phyloP scores from a whole-genome alignment of 1,284 basidiomycete genomes.

The Spongispora temasekensis region DNA sequence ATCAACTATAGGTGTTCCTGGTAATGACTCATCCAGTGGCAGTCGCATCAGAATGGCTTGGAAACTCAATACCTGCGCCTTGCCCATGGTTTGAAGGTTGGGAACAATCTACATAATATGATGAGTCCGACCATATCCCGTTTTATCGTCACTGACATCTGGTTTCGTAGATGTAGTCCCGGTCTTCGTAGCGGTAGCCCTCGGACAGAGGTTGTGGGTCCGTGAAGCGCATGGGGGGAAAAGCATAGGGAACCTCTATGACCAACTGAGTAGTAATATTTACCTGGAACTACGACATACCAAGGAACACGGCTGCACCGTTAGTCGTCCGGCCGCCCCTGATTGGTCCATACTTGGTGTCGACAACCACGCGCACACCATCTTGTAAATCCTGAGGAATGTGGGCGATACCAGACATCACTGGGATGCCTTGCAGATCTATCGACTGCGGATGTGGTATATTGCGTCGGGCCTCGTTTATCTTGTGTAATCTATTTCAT shows the following conservation, averaged over 20 bases:
- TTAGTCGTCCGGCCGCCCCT: slow-evolving; percentile 60
- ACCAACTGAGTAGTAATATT: too few relatives aligned
- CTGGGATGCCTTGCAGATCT: too few relatives aligned
- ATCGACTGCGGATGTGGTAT: too few relatives aligned
- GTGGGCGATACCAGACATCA: too few relatives aligned
- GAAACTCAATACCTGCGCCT: slow-evolving; percentile 44
- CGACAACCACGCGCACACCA: slow-evolving; percentile 44
- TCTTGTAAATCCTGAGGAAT: slow-evolving; percentile 52
- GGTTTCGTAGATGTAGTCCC: slow-evolving; percentile 62
- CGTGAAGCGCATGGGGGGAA: slow-evolving; percentile 62
- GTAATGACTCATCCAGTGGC: not conserved
- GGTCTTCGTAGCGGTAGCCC: slow-evolving; percentile 55
- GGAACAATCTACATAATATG: slow-evolving; percentile 52
- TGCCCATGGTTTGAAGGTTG: slow-evolving; percentile 70
- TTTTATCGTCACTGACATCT: slow-evolving; percentile 60
- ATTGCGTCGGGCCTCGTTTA: too few relatives aligned
- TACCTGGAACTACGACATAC: too few relatives aligned
- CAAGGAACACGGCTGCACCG: slow-evolving; percentile 62
- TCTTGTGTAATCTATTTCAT: too few relatives aligned
- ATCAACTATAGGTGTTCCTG: slow-evolving; percentile 46
- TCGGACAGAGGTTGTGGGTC: slow-evolving; percentile 59
- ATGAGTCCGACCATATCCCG: too few relatives aligned
- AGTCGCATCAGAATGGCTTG: too few relatives aligned
- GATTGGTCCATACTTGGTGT: slow-evolving; percentile 56
- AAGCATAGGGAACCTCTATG: slow-evolving; percentile 72